A percentile compares a stretch with the other conserved stretches of the same genome.
Evolutionary conservation across 2,329 filamentous ascomycete species (phyloP).

Genomic region (Botrytis galanthina): DNA sequence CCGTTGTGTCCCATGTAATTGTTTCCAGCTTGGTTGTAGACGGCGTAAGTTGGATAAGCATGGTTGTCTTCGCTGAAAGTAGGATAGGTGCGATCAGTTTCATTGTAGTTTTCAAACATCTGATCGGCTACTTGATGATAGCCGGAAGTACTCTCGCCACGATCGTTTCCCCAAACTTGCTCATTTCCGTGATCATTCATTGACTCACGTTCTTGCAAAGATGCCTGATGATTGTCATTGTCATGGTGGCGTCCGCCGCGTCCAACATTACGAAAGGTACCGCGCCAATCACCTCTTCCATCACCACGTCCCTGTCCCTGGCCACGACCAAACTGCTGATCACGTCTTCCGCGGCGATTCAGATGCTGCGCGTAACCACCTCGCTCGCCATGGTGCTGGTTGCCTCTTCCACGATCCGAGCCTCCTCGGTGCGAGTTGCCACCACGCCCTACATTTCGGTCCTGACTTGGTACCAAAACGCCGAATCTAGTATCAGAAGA

Average conservation of each 20-base stretch:
- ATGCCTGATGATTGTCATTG: not conserved
- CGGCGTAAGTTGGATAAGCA: not conserved
- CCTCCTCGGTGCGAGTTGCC: not conserved
- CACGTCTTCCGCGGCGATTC: conserved; percentile 6
- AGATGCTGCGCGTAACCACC: not conserved
- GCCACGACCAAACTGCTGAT: not conserved
- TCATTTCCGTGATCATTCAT: not conserved
- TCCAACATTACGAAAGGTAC: not conserved
- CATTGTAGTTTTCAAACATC: not conserved
- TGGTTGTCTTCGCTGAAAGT: not conserved
- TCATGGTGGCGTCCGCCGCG: not conserved
- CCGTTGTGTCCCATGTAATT: not conserved
- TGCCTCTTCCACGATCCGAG: not conserved
- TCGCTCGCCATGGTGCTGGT: not conserved
- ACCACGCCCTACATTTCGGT: not conserved
- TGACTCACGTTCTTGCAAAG: not conserved
- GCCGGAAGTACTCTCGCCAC: not conserved
- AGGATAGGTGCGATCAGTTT: not conserved
- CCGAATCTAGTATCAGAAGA: conserved; percentile 17
- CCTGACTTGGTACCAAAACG: not conserved
- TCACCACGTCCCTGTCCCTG: not conserved
- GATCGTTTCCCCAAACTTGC: not conserved
- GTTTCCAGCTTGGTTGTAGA: not conserved
- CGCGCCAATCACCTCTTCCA: not conserved
- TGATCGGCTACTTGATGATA: not conserved